Base-by-base conservation (phyloP, 306 rosid species). In the Quercus gilva region DNA sequence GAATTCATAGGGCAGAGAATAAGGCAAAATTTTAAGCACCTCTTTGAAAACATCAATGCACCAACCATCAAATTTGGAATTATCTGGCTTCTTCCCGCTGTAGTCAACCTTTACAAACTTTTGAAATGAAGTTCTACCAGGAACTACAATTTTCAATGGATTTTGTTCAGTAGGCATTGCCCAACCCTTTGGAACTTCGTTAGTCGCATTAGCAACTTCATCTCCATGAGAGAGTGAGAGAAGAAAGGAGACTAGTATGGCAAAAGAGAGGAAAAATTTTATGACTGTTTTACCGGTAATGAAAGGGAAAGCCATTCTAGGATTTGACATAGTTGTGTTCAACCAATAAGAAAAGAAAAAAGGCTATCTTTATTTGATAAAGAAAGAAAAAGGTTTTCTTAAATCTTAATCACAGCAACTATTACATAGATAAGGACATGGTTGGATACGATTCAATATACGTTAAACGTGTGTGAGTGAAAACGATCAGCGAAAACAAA, bases 171-270 rank as follows among this genome's bases (percentile, higher is more conserved):
- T 79, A 19, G 96, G 95, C 69, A 92, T 58, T 68, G 78, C 83
- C 95, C 97, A 90, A 0, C 97, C 97, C 64, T 83, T 85, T 9
- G 97, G 97, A 78, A 2, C 76, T n/a, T 31, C 0, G 13, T 18
- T 65, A 37, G 43, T 37, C 1, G 51, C 8, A 3, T 71, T 19
- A 7, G 33, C 51, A 19, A 23, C 51, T 33, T 65, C 23, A 31
- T 10, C 70, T 29, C 70, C 70, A 6, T 64, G 5, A 13, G 70
- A 29, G 43, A 29, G 11, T 14, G 18, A 28, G 70, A 64, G 45
- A 64, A 64, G 70, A 64, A 64, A 6, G 9, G 41, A 15, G 45
- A 64, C 0, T 17, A 64, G 45, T 64, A 29, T 1, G 43, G 70
- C 5, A 6, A 15, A 64, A 25, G 55, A 15, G 58, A 20, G 41